Conservation (phyloP, 2,329 filamentous ascomycete species). For the Cladosporium sp. region DNA sequence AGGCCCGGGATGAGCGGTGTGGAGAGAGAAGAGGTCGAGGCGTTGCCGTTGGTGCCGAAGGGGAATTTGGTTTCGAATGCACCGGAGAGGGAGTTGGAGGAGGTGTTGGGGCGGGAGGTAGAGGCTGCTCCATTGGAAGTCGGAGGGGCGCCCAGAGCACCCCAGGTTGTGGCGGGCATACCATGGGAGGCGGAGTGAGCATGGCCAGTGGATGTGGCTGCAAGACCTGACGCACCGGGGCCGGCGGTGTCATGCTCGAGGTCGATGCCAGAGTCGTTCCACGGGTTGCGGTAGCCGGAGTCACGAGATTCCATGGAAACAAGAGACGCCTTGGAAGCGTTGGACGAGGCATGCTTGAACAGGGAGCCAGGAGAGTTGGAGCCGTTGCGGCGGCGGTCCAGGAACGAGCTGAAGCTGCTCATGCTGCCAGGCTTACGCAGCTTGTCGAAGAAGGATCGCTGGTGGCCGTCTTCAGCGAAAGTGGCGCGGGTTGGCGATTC, state of each 20-base stretch:
- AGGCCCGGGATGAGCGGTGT: conserved; percentile 41
- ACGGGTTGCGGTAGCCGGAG: conserved; percentile 93
- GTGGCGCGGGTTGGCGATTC: conserved; percentile 86
- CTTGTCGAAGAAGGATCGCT: conserved; percentile 84
- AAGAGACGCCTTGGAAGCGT: conserved; percentile 90
- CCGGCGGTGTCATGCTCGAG: conserved; percentile 71
- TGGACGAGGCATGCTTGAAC: conserved; percentile 84
- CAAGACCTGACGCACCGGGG: conserved; percentile 4
- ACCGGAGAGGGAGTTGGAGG: conserved; percentile 61
- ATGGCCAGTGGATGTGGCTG: conserved; percentile 13
- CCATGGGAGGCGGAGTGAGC: conserved; percentile 37
- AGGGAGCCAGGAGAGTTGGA: conserved; percentile 71
- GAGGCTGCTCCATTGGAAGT: conserved; percentile 30
- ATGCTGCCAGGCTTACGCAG: conserved; percentile 94
- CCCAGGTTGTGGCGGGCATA: conserved; percentile 42
- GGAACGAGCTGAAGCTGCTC: conserved; percentile 91
- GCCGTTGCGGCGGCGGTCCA: conserved; percentile 92
- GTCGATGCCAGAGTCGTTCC: conserved; percentile 97
- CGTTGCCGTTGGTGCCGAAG: conserved; percentile 52
- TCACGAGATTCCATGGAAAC: conserved; percentile 94
- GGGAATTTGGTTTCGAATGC: conserved; percentile 67
- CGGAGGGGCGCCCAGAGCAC: conserved; percentile 33
- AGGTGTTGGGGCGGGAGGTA: conserved; percentile 65
- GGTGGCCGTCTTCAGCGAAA: conserved; percentile 80
- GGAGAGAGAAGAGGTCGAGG: conserved; percentile 40